Evolutionary conservation across 148 eudicot genomes (phyloP).

Genomic region (Camellia lanceoleosa): DNA sequence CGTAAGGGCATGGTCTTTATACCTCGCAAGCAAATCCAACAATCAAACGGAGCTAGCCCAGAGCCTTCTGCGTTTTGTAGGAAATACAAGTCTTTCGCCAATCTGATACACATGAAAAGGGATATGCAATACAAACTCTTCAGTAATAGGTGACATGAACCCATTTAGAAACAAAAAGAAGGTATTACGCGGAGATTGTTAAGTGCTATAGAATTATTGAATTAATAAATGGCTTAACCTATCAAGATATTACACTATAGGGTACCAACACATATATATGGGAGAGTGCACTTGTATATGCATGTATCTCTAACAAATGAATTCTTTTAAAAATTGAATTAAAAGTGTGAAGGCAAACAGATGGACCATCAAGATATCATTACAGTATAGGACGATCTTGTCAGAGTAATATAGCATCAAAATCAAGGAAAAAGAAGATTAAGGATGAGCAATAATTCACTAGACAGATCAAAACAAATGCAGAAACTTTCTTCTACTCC

Average conservation of each 20-base stretch:
- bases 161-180: background rate
- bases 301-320: background rate
- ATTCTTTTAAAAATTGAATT: background rate
- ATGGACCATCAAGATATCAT: conserved; percentile 7
- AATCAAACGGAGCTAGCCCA: conserved; percentile 93
- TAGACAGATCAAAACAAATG: background rate
- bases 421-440: background rate
- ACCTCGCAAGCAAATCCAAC: conserved; percentile 97
- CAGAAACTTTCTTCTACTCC: background rate
- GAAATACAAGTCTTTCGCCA: conserved; percentile 87
- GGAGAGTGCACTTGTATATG: background rate
- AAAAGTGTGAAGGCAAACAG: background rate
- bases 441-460: background rate
- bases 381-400: background rate
- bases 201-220: background rate
- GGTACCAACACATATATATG: background rate
- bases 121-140: background rate
- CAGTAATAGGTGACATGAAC: background rate
- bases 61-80: conserved; percentile 95
- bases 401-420: conserved; percentile 4
- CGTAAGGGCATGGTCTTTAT: conserved; percentile 98
- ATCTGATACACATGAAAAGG: conserved; percentile 36
- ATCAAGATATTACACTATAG: too few relatives aligned
- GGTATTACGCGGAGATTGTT: background rate
- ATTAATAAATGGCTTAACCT: background rate